These are phyloP conservation scores for Chaetomium strumarium DNA, from an alignment of 2,329 filamentous ascomycete genomes.

Conservation along the genomic window DNA sequence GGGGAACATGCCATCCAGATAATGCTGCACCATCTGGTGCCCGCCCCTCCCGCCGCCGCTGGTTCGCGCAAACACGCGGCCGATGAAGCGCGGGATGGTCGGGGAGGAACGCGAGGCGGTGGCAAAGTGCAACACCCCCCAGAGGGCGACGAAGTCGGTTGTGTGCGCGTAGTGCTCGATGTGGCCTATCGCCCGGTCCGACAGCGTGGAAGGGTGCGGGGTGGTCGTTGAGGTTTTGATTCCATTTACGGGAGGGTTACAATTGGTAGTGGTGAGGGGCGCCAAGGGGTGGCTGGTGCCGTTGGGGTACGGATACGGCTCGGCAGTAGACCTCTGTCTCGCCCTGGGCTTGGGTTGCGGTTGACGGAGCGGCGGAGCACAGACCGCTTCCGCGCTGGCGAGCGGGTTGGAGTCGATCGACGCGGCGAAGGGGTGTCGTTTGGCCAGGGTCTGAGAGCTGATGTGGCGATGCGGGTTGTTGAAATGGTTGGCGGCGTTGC, in stretches of 20 bases:
- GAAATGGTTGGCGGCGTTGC: slow-evolving; percentile 73
- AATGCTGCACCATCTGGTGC: slow-evolving; percentile 56
- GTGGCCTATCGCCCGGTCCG: slow-evolving; percentile 54
- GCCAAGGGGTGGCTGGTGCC: too few species aligned
- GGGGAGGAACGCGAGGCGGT: slow-evolving; percentile 35
- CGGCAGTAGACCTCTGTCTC: neutral
- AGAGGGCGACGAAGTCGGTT: slow-evolving; percentile 66
- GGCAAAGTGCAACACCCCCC: slow-evolving; percentile 67
- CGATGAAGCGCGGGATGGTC: slow-evolving; percentile 54
- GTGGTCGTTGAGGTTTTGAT: slow-evolving; percentile 22
- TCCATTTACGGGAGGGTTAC: too few species aligned
- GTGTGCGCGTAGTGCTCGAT: slow-evolving; percentile 78
- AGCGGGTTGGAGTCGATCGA: slow-evolving; percentile 32
- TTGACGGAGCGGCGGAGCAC: neutral
- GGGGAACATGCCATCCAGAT: slow-evolving; percentile 57
- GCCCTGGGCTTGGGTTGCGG: neutral
- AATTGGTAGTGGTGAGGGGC: too few species aligned
- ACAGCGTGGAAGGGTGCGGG: slow-evolving; percentile 33
- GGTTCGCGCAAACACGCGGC: slow-evolving; percentile 53
- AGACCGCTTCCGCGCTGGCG: slow-evolving; percentile 10
- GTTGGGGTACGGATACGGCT: too few species aligned
- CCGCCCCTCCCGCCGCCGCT: slow-evolving; percentile 40
- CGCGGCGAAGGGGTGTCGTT: slow-evolving; percentile 31
- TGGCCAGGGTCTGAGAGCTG: slow-evolving; percentile 37
- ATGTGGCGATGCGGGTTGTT: slow-evolving; percentile 63